A percentile compares a stretch with the other conserved stretches of the same genome.
phyloP scores from a whole-genome alignment of 73 alveolate genomes.

The Uronychia setigera region DNA sequence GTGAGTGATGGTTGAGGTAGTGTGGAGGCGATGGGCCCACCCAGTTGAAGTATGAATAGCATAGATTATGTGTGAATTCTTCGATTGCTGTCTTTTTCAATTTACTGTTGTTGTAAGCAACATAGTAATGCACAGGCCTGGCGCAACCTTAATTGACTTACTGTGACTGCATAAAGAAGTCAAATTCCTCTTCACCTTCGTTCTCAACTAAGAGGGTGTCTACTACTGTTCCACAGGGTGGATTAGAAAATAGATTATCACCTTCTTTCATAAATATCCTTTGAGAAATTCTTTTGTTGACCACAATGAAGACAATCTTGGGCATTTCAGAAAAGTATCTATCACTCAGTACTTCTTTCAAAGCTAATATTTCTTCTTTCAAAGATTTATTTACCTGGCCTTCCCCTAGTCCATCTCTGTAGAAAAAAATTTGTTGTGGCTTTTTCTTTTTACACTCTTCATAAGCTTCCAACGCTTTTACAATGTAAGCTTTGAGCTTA shows the following conservation, averaged over 20 bases:
- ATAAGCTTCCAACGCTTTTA: slow-evolving; percentile 14
- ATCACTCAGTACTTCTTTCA: background rate
- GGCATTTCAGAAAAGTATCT: no score
- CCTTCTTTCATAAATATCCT: slow-evolving; percentile 64
- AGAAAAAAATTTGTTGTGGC: slow-evolving; percentile 64
- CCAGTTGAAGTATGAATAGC: slow-evolving; percentile 86
- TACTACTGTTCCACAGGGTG: slow-evolving; percentile 73
- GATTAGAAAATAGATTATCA: slow-evolving; percentile 44
- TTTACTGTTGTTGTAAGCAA: slow-evolving; percentile 54
- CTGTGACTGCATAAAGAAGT: slow-evolving; percentile 83
- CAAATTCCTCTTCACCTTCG: slow-evolving; percentile 56
- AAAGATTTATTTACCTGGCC: slow-evolving; percentile 3
- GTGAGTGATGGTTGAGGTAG: no score
- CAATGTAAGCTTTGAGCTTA: slow-evolving; percentile 9
- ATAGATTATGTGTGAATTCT: slow-evolving; percentile 78
- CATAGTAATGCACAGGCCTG: slow-evolving; percentile 83
- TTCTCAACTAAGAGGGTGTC: slow-evolving; percentile 62
- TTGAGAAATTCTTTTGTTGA: slow-evolving; percentile 74
- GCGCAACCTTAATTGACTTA: slow-evolving; percentile 81
- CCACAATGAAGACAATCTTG: slow-evolving; percentile 69
- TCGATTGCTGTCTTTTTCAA: slow-evolving; percentile 38
- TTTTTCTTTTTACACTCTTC: slow-evolving; percentile 37
- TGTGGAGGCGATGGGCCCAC: no score
- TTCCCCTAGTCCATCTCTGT: slow-evolving; percentile 81
- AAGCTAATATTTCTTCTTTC: background rate